phyloP scores from a whole-genome alignment of 805 yeast genomes.

The Barnettozyma californica region DNA sequence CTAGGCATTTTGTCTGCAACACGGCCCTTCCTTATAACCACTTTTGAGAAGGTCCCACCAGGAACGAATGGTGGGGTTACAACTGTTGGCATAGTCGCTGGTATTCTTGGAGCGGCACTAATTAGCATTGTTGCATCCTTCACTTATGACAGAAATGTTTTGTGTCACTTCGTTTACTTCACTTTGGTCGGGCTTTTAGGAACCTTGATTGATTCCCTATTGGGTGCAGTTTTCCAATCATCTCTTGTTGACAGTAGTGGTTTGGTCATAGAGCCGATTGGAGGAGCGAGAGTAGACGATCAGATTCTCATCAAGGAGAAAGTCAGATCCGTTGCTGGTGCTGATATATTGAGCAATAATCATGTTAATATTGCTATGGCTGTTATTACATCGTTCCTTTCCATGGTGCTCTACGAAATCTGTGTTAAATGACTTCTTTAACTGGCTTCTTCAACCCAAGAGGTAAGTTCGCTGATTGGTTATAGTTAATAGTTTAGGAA shows the following conservation, averaged over 20 bases:
- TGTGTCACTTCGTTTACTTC: conserved; percentile 25
- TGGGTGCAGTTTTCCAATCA: conserved; percentile 37
- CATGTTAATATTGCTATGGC: conserved; percentile 35
- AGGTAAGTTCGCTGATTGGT: too few species aligned
- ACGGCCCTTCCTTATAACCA: conserved; percentile 35
- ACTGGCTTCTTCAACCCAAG: too few species aligned
- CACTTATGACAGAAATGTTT: conserved; percentile 15
- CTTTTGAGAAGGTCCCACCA: conserved; percentile 35
- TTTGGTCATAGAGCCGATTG: conserved; percentile 24
- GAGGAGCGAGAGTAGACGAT: conserved; percentile 30
- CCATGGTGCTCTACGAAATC: conserved; percentile 24
- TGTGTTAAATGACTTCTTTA: conserved; percentile 3
- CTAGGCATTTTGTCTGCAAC: conserved; percentile 36
- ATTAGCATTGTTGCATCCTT: conserved; percentile 28
- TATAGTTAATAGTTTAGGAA: not conserved
- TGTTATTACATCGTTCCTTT: conserved; percentile 22
- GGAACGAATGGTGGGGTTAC: conserved; percentile 46
- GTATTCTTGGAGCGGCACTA: conserved; percentile 30
- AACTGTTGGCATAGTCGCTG: conserved; percentile 31
- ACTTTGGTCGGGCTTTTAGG: conserved; percentile 33
- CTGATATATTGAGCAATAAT: conserved; percentile 34
- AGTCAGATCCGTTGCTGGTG: conserved; percentile 29
- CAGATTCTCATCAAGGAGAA: conserved; percentile 17
- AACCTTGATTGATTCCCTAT: conserved; percentile 34
- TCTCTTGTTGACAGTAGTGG: conserved; percentile 32